Evolutionary conservation across 2,329 filamentous ascomycete species (phyloP).

Genomic region (Cercospora berteroae): DNA sequence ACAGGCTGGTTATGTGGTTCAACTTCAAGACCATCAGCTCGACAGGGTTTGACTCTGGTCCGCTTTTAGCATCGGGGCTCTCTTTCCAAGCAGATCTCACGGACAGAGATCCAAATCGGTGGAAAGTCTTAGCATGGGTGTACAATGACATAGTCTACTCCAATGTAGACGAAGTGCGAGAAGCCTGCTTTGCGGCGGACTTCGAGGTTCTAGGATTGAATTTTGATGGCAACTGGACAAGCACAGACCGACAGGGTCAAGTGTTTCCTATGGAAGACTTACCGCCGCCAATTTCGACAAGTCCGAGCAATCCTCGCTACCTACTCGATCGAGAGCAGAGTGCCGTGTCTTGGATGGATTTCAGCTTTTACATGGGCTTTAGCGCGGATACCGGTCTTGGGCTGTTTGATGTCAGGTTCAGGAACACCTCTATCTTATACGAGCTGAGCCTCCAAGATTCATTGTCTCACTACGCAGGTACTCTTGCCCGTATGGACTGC

Average conservation of each 20-base stretch:
- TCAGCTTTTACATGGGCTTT: slow-evolving; percentile 53
- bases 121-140: slow-evolving; percentile 54
- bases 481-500: no score
- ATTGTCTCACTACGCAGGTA: slow-evolving; percentile 52
- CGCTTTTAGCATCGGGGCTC: slow-evolving; percentile 49
- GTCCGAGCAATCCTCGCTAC: slow-evolving; percentile 45
- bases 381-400: slow-evolving; percentile 50
- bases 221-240: slow-evolving; percentile 50
- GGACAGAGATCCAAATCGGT: slow-evolving; percentile 51
- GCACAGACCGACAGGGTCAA: slow-evolving; percentile 44
- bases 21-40: slow-evolving; percentile 45
- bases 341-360: slow-evolving; percentile 55
- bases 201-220: slow-evolving; percentile 52
- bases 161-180: slow-evolving; percentile 49
- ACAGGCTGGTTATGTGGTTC: slow-evolving; percentile 48
- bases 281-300: slow-evolving; percentile 52
- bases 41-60: slow-evolving; percentile 44
- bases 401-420: slow-evolving; percentile 54
- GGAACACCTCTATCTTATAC: slow-evolving; percentile 56
- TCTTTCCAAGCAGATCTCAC: slow-evolving; percentile 49
- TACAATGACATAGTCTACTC: slow-evolving; percentile 56
- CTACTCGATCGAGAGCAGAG: slow-evolving; percentile 44
- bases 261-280: slow-evolving; percentile 50
- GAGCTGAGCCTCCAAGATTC: slow-evolving; percentile 58
- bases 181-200: slow-evolving; percentile 43